Percentiles rank a stretch among this genome's conserved stretches.
Evolutionary conservation across 108 stramenopile genomes (phyloP).

Genomic region (Heterococcus sp.): DNA sequence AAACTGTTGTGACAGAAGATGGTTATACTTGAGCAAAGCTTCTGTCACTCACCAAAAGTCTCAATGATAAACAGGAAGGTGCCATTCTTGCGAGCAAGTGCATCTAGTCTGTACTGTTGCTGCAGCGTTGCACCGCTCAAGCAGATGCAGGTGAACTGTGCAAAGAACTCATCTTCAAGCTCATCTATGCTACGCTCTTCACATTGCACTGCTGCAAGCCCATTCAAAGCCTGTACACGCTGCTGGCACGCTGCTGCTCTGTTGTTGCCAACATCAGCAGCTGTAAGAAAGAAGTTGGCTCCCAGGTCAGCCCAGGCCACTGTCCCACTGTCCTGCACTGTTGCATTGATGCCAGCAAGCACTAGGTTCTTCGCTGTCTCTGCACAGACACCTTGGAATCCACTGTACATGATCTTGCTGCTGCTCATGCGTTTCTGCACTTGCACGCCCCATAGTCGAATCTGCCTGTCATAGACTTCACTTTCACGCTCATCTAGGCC

Average conservation of each 20-base stretch:
- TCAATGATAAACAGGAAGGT: not conserved
- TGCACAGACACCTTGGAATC: slow-evolving; percentile 56
- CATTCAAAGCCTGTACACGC: slow-evolving; percentile 82
- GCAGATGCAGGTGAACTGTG: slow-evolving; percentile 64
- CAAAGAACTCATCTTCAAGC: slow-evolving; percentile 65
- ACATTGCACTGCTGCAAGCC: slow-evolving; percentile 69
- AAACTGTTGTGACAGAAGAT: no score
- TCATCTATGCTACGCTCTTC: slow-evolving; percentile 52
- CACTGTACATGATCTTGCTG: slow-evolving; percentile 78
- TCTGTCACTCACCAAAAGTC: not conserved
- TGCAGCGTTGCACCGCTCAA: not conserved
- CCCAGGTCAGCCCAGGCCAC: slow-evolving; percentile 40
- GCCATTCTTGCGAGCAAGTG: not conserved
- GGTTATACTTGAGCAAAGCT: no score
- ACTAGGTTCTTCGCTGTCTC: slow-evolving; percentile 89
- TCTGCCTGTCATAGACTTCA: slow-evolving; percentile 85
- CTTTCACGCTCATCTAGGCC: slow-evolving; percentile 38
- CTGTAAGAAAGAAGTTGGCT: slow-evolving; percentile 54
- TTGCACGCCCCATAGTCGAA: slow-evolving; percentile 91
- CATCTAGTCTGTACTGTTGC: not conserved
- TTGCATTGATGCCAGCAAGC: slow-evolving; percentile 79
- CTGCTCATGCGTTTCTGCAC: slow-evolving; percentile 85
- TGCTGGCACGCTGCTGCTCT: slow-evolving; percentile 59
- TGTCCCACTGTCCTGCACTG: slow-evolving; percentile 62
- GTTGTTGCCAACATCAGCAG: slow-evolving; percentile 49